Percentiles rank a stretch among this genome's conserved stretches.
Evolutionary conservation across 2,329 filamentous ascomycete genomes (phyloP).

Genomic region (Lecanicillium sp.): DNA sequence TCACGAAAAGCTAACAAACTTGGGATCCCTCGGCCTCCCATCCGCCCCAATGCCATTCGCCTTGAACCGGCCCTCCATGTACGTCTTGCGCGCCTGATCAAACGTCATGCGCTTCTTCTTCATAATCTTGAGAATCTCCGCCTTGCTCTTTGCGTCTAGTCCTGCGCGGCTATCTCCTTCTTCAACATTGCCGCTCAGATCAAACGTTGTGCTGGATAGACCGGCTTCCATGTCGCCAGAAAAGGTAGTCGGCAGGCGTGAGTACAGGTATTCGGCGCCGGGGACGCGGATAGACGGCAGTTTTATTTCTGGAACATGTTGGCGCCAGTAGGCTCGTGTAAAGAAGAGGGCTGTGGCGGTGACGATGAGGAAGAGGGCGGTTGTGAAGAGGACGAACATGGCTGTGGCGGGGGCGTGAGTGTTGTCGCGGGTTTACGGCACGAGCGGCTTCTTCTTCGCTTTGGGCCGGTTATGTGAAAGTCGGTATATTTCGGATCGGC

Average conservation of each 20-base stretch:
- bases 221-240: slow-evolving; percentile 80
- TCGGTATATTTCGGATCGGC: too few species aligned
- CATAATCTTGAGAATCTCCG: slow-evolving; percentile 84
- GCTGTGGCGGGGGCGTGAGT: slow-evolving; percentile 13
- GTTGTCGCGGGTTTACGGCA: background rate
- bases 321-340: slow-evolving; percentile 70
- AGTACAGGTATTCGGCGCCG: slow-evolving; percentile 59
- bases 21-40: slow-evolving; percentile 80
- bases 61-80: slow-evolving; percentile 77
- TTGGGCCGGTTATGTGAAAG: too few species aligned
- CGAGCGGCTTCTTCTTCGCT: too few species aligned
- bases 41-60: slow-evolving; percentile 85
- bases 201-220: slow-evolving; percentile 74
- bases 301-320: slow-evolving; percentile 48
- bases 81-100: slow-evolving; percentile 81
- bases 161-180: slow-evolving; percentile 71
- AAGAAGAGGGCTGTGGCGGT: slow-evolving; percentile 70
- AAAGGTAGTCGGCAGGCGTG: slow-evolving; percentile 69
- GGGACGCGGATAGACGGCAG: slow-evolving; percentile 24
- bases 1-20: slow-evolving; percentile 79
- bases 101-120: slow-evolving; percentile 74
- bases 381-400: slow-evolving; percentile 80
- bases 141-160: slow-evolving; percentile 71
- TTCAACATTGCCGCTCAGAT: slow-evolving; percentile 71
- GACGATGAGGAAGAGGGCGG: slow-evolving; percentile 64